Conservation (phyloP, 106 monocot species). For the Chionographis japonica region DNA sequence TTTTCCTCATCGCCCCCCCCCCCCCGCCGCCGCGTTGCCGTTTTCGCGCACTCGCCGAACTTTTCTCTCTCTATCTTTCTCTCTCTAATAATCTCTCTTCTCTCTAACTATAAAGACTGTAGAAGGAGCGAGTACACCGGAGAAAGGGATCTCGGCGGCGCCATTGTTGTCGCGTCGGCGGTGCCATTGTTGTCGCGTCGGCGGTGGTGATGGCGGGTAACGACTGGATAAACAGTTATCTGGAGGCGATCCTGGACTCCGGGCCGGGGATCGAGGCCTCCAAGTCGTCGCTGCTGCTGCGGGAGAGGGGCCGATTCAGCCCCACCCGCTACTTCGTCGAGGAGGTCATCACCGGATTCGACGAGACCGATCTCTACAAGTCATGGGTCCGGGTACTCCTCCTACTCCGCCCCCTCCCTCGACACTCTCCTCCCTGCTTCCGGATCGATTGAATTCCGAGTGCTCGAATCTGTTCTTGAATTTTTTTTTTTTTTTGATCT, state of each 20-base stretch:
- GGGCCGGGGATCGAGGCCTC: conserved; percentile 47
- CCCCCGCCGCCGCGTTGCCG: too few relatives aligned
- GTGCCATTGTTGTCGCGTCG: background rate
- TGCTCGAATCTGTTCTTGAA: background rate
- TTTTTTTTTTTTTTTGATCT: background rate
- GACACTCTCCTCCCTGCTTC: background rate
- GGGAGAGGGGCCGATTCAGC: conserved; percentile 92
- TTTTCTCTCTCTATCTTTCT: too few relatives aligned
- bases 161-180: too few relatives aligned
- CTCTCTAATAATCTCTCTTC: too few relatives aligned
- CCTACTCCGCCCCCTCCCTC: background rate
- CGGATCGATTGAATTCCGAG: background rate
- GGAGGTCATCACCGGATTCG: conserved; percentile 97
- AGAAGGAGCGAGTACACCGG: too few relatives aligned
- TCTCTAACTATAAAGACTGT: too few relatives aligned
- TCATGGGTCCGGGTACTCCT: conserved; percentile 81
- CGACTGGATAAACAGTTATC: conserved; percentile 89
- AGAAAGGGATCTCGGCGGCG: too few relatives aligned
- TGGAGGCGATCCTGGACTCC: conserved; percentile 84
- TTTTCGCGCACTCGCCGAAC: too few relatives aligned
- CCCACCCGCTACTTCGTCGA: conserved; percentile 96
- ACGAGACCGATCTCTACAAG: conserved; percentile 97
- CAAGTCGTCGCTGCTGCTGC: conserved; percentile 67
- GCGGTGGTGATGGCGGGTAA: conserved; percentile 93
- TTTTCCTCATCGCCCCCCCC: too few relatives aligned